A percentile compares a stretch with the other conserved stretches of the same genome.
Conservation (phyloP, 805 yeast genomes). For the Komagataella populi region DNA sequence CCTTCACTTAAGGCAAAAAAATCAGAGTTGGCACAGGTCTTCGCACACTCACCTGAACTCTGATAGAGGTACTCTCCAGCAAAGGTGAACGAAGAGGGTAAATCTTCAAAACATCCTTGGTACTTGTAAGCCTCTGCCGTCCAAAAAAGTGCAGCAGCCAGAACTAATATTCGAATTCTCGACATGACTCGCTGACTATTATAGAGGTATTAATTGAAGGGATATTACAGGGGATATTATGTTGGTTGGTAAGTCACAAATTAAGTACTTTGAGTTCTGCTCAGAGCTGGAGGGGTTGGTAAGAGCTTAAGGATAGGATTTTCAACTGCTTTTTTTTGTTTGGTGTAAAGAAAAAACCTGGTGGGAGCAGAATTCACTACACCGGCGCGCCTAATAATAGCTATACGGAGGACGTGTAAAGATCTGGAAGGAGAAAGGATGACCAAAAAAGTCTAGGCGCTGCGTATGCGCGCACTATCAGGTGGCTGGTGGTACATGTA, state of each 20-base stretch:
- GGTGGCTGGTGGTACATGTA: conserved; percentile 6
- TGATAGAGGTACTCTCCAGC: conserved; percentile 43
- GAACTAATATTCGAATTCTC: not conserved
- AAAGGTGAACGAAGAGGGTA: conserved; percentile 20
- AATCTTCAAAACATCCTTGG: conserved; percentile 23
- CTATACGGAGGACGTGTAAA: not conserved
- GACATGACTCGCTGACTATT: not conserved
- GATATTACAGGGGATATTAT: not conserved
- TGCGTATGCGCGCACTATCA: not conserved
- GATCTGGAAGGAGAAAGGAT: not conserved
- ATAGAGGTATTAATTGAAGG: not conserved
- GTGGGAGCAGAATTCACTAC: not conserved
- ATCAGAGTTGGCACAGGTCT: conserved; percentile 29
- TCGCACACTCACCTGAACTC: conserved; percentile 42
- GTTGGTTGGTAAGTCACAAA: not conserved
- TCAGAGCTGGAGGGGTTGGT: not conserved
- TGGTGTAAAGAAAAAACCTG: not conserved
- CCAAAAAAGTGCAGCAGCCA: not conserved
- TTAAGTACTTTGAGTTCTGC: not conserved
- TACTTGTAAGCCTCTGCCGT: not conserved
- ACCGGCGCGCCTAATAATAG: not conserved
- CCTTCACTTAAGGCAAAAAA: conserved; percentile 42
- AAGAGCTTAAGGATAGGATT: not conserved
- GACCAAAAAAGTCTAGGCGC: not conserved
- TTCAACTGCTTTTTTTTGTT: not conserved